Evolutionary conservation across 2,329 filamentous ascomycete genomes (phyloP).

Genomic region (Colletotrichum cuscutae): DNA sequence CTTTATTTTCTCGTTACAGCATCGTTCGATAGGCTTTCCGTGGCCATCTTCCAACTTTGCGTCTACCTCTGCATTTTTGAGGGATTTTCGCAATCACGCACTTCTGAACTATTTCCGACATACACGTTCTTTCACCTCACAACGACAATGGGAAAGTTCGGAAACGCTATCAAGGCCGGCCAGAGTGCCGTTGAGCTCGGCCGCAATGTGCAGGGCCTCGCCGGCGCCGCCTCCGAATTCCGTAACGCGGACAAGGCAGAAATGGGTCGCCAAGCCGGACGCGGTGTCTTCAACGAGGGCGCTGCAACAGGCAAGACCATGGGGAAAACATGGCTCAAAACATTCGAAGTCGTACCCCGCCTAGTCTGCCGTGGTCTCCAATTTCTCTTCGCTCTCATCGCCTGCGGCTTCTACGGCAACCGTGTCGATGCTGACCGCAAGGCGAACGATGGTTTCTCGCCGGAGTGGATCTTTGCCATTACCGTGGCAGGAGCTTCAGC

Average conservation of each 20-base stretch:
- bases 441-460: conserved; percentile 51
- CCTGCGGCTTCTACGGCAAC: conserved; percentile 75
- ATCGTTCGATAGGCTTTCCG: background rate
- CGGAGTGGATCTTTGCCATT: conserved; percentile 74
- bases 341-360: conserved; percentile 59
- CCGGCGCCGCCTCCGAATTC: conserved; percentile 42
- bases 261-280: conserved; percentile 43
- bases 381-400: conserved; percentile 74
- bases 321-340: conserved; percentile 56
- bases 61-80: background rate
- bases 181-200: conserved; percentile 47
- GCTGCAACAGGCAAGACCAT: conserved; percentile 51
- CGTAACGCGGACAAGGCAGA: conserved; percentile 44
- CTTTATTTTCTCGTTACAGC: background rate
- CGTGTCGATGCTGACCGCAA: conserved; percentile 62
- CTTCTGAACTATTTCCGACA: background rate
- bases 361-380: conserved; percentile 72
- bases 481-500: conserved; percentile 65
- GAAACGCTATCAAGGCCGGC: conserved; percentile 45
- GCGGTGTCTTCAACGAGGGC: conserved; percentile 46
- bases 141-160: conserved; percentile 43
- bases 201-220: conserved; percentile 41
- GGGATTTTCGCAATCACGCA: no score
- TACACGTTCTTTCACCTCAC: background rate
- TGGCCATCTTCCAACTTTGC: background rate